Evolutionary conservation across 768 basidiomycete genomes (phyloP).

Genomic region (Hericium erinaceus): DNA sequence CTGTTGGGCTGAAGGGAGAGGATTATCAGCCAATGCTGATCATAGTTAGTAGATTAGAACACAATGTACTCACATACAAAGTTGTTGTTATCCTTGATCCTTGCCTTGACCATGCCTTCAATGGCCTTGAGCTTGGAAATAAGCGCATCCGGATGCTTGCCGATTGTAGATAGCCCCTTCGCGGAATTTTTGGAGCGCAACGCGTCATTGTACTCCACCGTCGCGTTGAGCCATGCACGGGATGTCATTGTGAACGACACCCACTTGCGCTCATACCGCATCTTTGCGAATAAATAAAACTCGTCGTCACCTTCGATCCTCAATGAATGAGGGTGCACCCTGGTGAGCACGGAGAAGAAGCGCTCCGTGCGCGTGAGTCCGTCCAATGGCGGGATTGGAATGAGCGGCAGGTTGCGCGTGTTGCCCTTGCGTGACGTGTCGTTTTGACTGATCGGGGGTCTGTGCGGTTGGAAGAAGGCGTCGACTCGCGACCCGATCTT

Average conservation of each 20-base stretch:
- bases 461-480: too few species aligned
- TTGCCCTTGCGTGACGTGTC: too few species aligned
- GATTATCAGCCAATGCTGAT: too few species aligned
- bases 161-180: neutral
- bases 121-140: conserved; percentile 6
- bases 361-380: neutral
- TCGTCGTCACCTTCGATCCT: neutral
- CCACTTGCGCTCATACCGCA: conserved; percentile 9
- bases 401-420: too few species aligned
- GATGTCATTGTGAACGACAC: conserved; percentile 12
- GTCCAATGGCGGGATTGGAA: neutral
- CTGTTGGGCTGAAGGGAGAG: too few species aligned
- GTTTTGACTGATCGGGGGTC: too few species aligned
- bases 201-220: conserved; percentile 4
- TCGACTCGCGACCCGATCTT: too few species aligned
- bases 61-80: conserved; percentile 2
- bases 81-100: neutral
- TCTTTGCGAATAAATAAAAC: conserved; percentile 11
- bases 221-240: neutral
- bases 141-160: conserved; percentile 11
- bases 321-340: conserved; percentile 2
- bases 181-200: neutral
- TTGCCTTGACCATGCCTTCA: conserved; percentile 1
- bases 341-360: neutral
- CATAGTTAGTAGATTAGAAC: too few species aligned